Evolutionary conservation across 2,329 filamentous ascomycete genomes (phyloP).

Genomic region (Basipetospora chlamydospora): DNA sequence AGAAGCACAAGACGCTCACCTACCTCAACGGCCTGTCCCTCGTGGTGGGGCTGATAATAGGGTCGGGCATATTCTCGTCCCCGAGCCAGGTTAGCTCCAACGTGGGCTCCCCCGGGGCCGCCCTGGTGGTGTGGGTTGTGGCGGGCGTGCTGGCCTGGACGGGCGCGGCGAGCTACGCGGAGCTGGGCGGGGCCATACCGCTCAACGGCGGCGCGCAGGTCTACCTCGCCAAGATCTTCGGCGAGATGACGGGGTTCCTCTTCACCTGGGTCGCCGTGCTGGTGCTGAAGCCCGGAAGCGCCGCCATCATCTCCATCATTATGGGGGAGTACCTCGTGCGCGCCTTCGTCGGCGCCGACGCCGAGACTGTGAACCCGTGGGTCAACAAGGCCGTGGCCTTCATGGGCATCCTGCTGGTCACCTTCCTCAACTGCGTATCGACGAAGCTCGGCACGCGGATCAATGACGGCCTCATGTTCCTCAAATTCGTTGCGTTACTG

Average conservation of each 20-base stretch:
- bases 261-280: conserved; percentile 95
- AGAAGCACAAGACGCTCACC: conserved; percentile 91
- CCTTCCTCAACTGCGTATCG: conserved; percentile 77
- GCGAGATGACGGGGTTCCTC: conserved; percentile 80
- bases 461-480: conserved; percentile 88
- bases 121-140: conserved; percentile 80
- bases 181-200: conserved; percentile 88
- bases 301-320: conserved; percentile 92
- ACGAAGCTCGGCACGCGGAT: conserved; percentile 76
- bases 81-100: conserved; percentile 86
- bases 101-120: conserved; percentile 79
- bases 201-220: conserved; percentile 89
- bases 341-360: conserved; percentile 74
- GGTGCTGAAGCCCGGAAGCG: conserved; percentile 83
- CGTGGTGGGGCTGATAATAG: conserved; percentile 86
- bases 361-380: conserved; percentile 68
- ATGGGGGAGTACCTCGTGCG: conserved; percentile 96
- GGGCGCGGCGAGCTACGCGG: conserved; percentile 85
- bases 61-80: conserved; percentile 90
- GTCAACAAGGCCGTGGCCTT: conserved; percentile 81
- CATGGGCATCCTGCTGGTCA: conserved; percentile 60
- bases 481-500: conserved; percentile 84
- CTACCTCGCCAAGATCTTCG: conserved; percentile 92
- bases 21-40: conserved; percentile 87
- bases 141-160: conserved; percentile 94